A percentile compares a stretch with the other conserved stretches of the same genome.
These are phyloP conservation scores for Sclerotinia subarctica DNA, from an alignment of 2,329 filamentous ascomycete genomes.

Conservation along the genomic window DNA sequence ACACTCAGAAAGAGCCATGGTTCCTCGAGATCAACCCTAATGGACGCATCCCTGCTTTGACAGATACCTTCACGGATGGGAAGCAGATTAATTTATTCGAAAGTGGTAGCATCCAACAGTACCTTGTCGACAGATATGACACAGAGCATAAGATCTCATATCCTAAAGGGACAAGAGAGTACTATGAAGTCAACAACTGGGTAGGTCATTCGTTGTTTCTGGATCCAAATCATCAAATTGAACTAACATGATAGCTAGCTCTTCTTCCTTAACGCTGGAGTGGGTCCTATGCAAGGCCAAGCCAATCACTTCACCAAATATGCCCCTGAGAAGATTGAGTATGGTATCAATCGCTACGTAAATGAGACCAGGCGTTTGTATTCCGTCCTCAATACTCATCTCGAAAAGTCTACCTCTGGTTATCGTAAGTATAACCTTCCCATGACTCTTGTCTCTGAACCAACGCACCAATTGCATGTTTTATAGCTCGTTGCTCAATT, in stretches of 20 bases:
- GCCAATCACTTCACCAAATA: constrained; percentile 82
- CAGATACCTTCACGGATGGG: constrained; percentile 73
- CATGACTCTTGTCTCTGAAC: neutral
- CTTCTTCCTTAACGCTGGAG: constrained; percentile 74
- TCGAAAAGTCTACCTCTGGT: constrained; percentile 54
- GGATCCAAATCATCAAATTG: neutral
- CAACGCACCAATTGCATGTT: too few species aligned
- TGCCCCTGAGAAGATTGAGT: constrained; percentile 76
- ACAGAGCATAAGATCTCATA: constrained; percentile 79
- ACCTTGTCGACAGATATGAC: constrained; percentile 80
- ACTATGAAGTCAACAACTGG: constrained; percentile 80
- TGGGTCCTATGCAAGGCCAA: constrained; percentile 82
- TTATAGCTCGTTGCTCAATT: neutral
- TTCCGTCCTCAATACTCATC: constrained; percentile 69
- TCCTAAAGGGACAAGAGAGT: constrained; percentile 67
- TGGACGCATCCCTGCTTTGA: constrained; percentile 83
- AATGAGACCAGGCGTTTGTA: constrained; percentile 85
- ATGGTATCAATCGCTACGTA: constrained; percentile 76
- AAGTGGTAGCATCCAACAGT: constrained; percentile 78
- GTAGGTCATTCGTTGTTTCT: constrained; percentile 39
- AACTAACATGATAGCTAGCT: constrained; percentile 37
- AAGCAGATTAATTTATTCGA: constrained; percentile 75
- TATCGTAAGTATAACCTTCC: constrained; percentile 40
- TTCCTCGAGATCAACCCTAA: constrained; percentile 92
- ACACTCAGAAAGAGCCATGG: constrained; percentile 81